These are phyloP conservation scores for Citrus trifoliata DNA, from an alignment of 345 rosid species.

Conservation along the genomic window DNA sequence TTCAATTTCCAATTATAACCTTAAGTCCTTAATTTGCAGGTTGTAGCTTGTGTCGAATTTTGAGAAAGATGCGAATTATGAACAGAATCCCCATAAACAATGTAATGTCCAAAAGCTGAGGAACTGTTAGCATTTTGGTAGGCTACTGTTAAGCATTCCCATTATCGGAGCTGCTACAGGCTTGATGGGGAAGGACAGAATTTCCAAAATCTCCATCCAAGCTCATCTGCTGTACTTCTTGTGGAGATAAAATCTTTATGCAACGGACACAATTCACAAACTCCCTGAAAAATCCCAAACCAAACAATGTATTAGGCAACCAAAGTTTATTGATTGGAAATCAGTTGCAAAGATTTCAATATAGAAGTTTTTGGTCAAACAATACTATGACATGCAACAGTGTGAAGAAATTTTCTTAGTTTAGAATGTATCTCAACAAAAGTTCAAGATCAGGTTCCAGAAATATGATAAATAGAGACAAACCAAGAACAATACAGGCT, in stretches of 20 bases:
- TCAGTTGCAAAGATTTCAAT: not conserved
- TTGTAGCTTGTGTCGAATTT: not conserved
- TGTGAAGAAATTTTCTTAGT: not conserved
- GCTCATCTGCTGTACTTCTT: slow-evolving; percentile 82
- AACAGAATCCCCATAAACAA: slow-evolving; percentile 20
- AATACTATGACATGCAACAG: not conserved
- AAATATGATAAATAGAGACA: not conserved
- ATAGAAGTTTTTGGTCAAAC: not conserved
- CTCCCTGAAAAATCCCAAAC: slow-evolving; percentile 40
- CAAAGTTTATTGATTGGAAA: not conserved
- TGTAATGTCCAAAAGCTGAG: slow-evolving; percentile 1
- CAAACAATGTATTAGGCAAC: slow-evolving; percentile 4
- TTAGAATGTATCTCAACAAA: not conserved
- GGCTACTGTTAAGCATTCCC: slow-evolving; percentile 36
- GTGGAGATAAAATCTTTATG: slow-evolving; percentile 72
- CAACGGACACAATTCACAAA: slow-evolving; percentile 64
- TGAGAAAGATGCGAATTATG: slow-evolving; percentile 19
- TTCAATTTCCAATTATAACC: not conserved
- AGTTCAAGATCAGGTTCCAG: not conserved
- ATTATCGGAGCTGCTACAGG: slow-evolving; percentile 70
- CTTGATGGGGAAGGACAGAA: slow-evolving; percentile 48
- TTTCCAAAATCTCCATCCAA: slow-evolving; percentile 64
- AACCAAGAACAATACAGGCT: not conserved
- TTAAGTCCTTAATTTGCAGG: not conserved
- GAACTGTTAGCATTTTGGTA: slow-evolving; percentile 19